Base-by-base conservation (phyloP, 768 basidiomycete genomes). In the Boletus eberwhitei region DNA sequence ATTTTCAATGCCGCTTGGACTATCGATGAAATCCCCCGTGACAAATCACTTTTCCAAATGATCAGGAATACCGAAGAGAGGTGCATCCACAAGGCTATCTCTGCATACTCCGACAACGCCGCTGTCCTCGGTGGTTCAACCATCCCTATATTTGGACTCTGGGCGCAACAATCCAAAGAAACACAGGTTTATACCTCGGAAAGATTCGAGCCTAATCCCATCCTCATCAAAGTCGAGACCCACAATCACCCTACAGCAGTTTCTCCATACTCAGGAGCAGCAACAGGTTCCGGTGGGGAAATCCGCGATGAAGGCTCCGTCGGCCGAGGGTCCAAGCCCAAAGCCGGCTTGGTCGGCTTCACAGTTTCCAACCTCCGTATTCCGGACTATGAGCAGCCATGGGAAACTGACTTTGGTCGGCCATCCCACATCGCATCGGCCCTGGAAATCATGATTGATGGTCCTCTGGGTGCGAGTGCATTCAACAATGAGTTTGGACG, bases 401-500 rank as follows among this genome's bases (percentile, higher is more conserved):
- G 97, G 97, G 97, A 99, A 74, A 85, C 85, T 2, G 90, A 97
- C 65, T 93, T 94, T 63, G 96, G 96, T 32, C 82, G 84, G 29
- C 97, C 97, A 0, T 65, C 78, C 1, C 95, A 98, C 70, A 95
- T 98, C 64, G 92, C 96, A 6, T 91, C 88, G 21, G 87, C 96
- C 0, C 73, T 97, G 26, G 93, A 98, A 68, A 98, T 98, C 78
- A 98, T 99, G 97, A 77, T 93, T 45, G 93, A 98, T 59, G 96
- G 88, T 1, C 96, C 96, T 0, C 81, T 99, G 22, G 96, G 96
- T 9, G 93, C 93, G 0, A 89, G 88, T 57, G 93, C 93, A 1
- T 99, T 97, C 77, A 98, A 98, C 76, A 96, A 99, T 71, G 96
- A 99, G 69, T 98, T 98, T 62, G 97, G 97, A 2, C 81, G 97